Percentiles rank a stretch among this genome's conserved stretches.
Evolutionary conservation across 176 grass and related monocot species (phyloP).

Genomic region (Elymus sibiricus): DNA sequence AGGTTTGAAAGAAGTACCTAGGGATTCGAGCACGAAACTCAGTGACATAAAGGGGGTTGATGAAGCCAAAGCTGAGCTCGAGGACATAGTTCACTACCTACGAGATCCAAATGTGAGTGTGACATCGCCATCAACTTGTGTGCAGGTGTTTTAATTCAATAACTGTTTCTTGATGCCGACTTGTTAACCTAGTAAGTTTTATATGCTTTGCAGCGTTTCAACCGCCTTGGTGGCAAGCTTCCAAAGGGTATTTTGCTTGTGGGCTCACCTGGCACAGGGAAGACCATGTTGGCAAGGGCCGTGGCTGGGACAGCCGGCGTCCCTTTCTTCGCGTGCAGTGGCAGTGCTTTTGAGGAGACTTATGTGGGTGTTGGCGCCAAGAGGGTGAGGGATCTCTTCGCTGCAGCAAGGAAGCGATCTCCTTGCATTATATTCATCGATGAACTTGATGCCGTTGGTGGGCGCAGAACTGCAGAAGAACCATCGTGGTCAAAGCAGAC

Average conservation of each 20-base stretch:
- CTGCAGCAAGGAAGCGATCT: slow-evolving; percentile 75
- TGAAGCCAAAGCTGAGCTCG: slow-evolving; percentile 87
- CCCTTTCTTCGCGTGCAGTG: slow-evolving; percentile 83
- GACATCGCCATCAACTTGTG: background rate
- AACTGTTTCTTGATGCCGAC: background rate
- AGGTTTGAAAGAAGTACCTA: slow-evolving; percentile 73
- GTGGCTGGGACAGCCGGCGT: slow-evolving; percentile 83
- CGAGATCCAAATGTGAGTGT: slow-evolving; percentile 69
- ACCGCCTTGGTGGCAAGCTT: slow-evolving; percentile 82
- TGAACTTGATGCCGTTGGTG: slow-evolving; percentile 88
- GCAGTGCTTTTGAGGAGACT: slow-evolving; percentile 87
- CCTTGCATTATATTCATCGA: slow-evolving; percentile 93
- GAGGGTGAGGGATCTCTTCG: slow-evolving; percentile 76
- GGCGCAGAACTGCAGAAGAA: slow-evolving; percentile 81
- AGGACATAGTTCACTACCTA: slow-evolving; percentile 84
- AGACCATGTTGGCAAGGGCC: slow-evolving; percentile 89
- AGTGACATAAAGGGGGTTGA: slow-evolving; percentile 80
- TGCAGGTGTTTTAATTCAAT: background rate
- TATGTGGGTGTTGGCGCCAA: slow-evolving; percentile 78
- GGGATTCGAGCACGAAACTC: slow-evolving; percentile 69
- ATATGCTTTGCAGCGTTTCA: slow-evolving; percentile 65
- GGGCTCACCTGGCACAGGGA: slow-evolving; percentile 86
- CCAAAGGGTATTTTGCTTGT: slow-evolving; percentile 87
- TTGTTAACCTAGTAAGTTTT: background rate
- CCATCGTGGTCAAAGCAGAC: slow-evolving; percentile 29